Evolutionary conservation across 768 basidiomycete species (phyloP).

Genomic region (Amyloporia xantha): DNA sequence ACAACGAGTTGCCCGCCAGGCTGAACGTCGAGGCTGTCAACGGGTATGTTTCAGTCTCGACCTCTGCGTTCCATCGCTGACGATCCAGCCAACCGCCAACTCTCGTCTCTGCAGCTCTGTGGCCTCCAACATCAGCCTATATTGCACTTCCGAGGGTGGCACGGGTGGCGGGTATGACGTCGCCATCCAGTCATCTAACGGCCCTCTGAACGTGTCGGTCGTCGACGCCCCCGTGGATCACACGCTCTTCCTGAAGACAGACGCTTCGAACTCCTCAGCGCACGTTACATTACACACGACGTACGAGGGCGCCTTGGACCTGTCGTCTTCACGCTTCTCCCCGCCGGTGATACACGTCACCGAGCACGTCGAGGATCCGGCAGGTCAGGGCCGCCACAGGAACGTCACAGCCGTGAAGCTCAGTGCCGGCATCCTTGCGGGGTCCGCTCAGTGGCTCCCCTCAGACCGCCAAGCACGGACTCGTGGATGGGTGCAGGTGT

Average conservation of each 20-base stretch:
- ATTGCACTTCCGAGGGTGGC: constrained; percentile 4
- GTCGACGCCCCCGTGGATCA: constrained; percentile 29
- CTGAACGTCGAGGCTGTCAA: constrained; percentile 35
- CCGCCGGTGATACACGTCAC: constrained; percentile 1
- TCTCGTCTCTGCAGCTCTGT: constrained; percentile 17
- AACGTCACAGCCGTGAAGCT: not conserved
- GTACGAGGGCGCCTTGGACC: constrained; percentile 34
- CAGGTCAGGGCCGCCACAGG: constrained; percentile 12
- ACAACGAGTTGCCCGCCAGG: constrained; percentile 23
- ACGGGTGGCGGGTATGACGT: constrained; percentile 28
- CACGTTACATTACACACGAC: constrained; percentile 27
- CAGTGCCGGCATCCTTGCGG: constrained; percentile 4
- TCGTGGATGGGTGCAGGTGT: constrained; percentile 5
- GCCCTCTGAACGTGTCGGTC: constrained; percentile 24
- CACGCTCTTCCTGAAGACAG: constrained; percentile 22
- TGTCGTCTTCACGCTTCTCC: constrained; percentile 15
- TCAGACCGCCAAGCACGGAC: not conserved
- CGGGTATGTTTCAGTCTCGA: constrained; percentile 28
- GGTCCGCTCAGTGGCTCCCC: constrained; percentile 7
- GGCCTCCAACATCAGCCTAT: constrained; percentile 13
- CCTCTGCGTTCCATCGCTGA: not conserved
- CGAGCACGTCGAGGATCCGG: constrained; percentile 15
- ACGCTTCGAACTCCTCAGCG: constrained; percentile 30
- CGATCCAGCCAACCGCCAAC: too few species aligned
- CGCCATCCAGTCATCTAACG: constrained; percentile 28